Base-by-base conservation (phyloP, 768 basidiomycete genomes). In the Lentinus tigrinus region DNA sequence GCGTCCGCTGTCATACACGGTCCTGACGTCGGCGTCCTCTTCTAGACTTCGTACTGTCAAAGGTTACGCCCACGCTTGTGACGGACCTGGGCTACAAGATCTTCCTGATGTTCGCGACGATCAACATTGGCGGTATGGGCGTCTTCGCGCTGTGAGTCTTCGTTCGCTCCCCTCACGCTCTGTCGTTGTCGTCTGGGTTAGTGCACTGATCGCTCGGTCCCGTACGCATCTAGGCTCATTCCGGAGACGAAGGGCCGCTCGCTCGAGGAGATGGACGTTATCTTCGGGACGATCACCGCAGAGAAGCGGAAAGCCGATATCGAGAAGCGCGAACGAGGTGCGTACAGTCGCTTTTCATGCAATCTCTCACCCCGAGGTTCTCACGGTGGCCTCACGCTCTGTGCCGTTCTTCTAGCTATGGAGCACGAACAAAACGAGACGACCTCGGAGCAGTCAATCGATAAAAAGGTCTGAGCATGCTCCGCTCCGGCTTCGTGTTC, bases 91-190 rank as follows among this genome's bases (percentile, higher is more conserved):
- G 86, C 0, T 91, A 81, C 72, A 89, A 91, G 72, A 75, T 91
- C 51, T 91, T 91, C 76, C 71, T 91, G 65, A 82, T 89, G 80
- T 91, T 91, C 67, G 90, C 77, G 1, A 75, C 88, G 23, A 81
- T 92, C 71, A 89, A 92, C 72, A 76, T 91, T 39, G 82, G 75
- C 34, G 89, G 80, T 17, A 87, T 90, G 85, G 85, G 75, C 28
- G 68, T 76, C 13, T 91, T 93, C 70, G 75, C 88, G 0, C 67
- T 87, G 85, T 89, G 59, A 65, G 81, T 71, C 27, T 24, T 31
- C 31, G n/a, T n/a, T 24, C 13, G 24, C 24, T 27, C 19, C 23
- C 9, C 58, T 52, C 23, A 10, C 36, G 40, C 26, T 16, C 23
- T 47, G 36, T 10, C 52, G 14, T 36, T 27, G 37, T 19, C 77